Base-by-base conservation (phyloP, 2,329 filamentous ascomycete species). In the Hypoxylon sp. region DNA sequence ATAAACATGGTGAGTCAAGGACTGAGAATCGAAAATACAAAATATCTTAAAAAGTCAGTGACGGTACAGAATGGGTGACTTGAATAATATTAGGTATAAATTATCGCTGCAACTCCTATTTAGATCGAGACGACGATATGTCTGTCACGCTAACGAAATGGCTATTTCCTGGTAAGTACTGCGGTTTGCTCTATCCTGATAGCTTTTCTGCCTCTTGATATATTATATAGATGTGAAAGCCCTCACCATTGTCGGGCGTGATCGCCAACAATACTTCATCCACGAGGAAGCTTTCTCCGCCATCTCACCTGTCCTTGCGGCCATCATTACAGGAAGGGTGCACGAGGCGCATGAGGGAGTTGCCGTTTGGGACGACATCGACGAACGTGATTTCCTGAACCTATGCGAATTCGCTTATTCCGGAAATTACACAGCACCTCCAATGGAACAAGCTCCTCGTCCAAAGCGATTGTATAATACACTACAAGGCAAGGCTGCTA, bases 391-490 rank as follows among this genome's bases (percentile, higher is more conserved):
- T 4, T 58, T 58, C n/a, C 2, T 19, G 14, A 7, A 6, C 2
- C 45, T 58, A 5, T 48, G 54, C 11, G 45, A 50, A 39, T 48
- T 41, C 14, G 54, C 54, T 1, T 58, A 58, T 41, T 14, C 21
- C 14, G 21, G 54, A 7, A 29, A 16, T 1, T 57, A 50, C 23
- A n/a, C 2, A 3, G 5, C 6, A 14, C 32, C 30, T 34, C 30
- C 9, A 34, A 12, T 34, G 30, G 12, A 34, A 4, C 9, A 34
- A 2, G 9, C 30, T 2, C 30, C 30, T 34, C 9, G 3, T 3
- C 3, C 30, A 34, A 14, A 23, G 4, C 16, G 2, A 3, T 6
- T 58, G 6, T 23, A 45, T 9, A 5, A 21, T 11, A 9, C 23
- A n/a, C 54, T 45, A 3, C 2, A 23, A 14, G 32, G 23, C 11